A percentile compares a stretch with the other conserved stretches of the same genome.
Evolutionary conservation across 768 basidiomycete genomes (phyloP).

Genomic region (Leccinellum albellum): DNA sequence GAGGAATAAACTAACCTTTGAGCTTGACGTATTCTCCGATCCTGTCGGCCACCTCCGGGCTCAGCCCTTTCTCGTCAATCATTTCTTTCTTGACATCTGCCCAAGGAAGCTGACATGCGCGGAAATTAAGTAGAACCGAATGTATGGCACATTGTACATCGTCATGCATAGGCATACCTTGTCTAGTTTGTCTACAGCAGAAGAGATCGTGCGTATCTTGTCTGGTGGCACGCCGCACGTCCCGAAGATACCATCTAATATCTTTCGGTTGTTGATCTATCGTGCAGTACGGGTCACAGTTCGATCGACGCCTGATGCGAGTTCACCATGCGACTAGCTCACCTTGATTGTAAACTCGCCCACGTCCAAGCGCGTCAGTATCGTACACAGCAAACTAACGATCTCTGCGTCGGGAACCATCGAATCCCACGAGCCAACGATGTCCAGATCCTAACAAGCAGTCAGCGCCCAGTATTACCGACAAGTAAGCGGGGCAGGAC

Average conservation of each 20-base stretch:
- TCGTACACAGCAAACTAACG: constrained; percentile 75
- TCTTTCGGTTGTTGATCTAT: constrained; percentile 93
- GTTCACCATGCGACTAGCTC: not conserved
- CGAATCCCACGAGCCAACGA: constrained; percentile 85
- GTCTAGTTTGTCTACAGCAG: constrained; percentile 97
- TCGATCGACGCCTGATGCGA: not conserved
- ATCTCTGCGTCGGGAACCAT: constrained; percentile 98
- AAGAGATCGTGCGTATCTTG: constrained; percentile 89
- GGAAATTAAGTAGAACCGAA: not conserved
- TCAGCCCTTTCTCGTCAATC: constrained; percentile 92
- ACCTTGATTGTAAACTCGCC: constrained; percentile 96
- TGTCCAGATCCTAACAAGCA: constrained; percentile 80
- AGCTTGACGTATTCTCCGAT: constrained; percentile 97
- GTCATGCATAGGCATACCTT: constrained; percentile 53
- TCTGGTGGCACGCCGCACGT: constrained; percentile 91
- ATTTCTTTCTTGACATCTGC: constrained; percentile 91
- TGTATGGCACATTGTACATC: not conserved
- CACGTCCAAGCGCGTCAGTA: constrained; percentile 79
- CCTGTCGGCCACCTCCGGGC: constrained; percentile 75
- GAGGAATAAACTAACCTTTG: constrained; percentile 58
- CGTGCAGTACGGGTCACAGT: not conserved
- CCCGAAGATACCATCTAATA: constrained; percentile 95
- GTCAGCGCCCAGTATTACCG: not conserved
- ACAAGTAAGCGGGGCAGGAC: constrained; percentile 15
- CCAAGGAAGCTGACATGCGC: constrained; percentile 68